These are phyloP conservation scores for Aegilops speltoides DNA, from an alignment of 176 grass and related monocot species.

Conservation along the genomic window DNA sequence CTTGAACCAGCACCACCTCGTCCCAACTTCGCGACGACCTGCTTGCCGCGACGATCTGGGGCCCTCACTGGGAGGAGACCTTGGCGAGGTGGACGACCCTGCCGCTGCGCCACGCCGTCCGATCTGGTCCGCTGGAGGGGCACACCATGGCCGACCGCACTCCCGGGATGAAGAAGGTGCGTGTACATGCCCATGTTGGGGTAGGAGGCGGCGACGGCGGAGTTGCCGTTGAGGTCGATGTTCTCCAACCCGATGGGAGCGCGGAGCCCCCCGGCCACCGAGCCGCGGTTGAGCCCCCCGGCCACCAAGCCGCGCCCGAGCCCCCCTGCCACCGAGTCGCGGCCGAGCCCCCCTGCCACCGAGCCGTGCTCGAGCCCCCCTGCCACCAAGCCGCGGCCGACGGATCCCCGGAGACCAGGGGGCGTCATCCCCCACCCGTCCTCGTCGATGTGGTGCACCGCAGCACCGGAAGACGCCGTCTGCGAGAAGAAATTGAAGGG, in stretches of 20 bases:
- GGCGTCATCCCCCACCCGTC: neutral
- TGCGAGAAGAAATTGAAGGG: neutral
- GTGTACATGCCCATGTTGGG: neutral
- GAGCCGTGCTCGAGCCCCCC: too few relatives aligned
- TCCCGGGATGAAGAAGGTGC: neutral
- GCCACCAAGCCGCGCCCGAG: too few relatives aligned
- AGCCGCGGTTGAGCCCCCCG: too few relatives aligned
- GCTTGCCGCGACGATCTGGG: neutral
- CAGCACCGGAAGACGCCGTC: neutral
- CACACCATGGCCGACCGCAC: too few relatives aligned
- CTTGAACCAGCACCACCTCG: neutral
- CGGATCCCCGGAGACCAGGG: neutral
- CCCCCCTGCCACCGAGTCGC: too few relatives aligned
- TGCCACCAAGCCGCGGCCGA: neutral
- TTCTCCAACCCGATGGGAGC: neutral
- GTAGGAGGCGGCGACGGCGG: neutral
- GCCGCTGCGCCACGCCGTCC: neutral
- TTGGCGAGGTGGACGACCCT: neutral
- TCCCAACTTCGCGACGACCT: neutral
- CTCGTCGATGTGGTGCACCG: neutral
- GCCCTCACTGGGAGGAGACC: neutral
- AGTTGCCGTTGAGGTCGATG: neutral
- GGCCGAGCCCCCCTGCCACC: too few relatives aligned
- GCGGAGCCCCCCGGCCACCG: neutral
- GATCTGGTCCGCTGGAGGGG: neutral